Evolutionary conservation across 75 land plant species (phyloP).

Genomic region (Pinus taeda): DNA sequence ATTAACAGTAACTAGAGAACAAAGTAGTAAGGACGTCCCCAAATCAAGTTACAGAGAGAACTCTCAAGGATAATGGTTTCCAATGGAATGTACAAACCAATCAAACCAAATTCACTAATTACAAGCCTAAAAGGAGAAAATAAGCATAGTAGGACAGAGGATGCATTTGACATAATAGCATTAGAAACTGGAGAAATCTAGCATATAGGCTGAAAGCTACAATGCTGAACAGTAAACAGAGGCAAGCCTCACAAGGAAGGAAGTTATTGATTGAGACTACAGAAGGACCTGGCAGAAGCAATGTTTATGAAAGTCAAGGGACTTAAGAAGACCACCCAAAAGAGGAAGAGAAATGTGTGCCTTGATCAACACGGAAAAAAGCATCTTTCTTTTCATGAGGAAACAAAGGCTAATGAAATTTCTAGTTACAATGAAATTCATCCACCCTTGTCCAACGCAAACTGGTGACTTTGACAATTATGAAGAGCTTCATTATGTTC

Average conservation of each 20-base stretch:
- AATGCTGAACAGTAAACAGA: not conserved
- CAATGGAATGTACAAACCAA: slow-evolving; percentile 5
- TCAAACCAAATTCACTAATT: slow-evolving; percentile 3
- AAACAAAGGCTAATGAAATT: slow-evolving; percentile 7
- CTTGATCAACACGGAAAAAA: not conserved
- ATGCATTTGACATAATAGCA: not conserved
- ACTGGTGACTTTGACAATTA: not conserved
- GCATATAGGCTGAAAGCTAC: slow-evolving; percentile 2
- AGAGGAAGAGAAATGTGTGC: slow-evolving; percentile 4
- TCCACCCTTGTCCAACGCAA: slow-evolving; percentile 1
- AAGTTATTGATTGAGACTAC: slow-evolving; percentile 4
- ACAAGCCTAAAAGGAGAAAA: not conserved
- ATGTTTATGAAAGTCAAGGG: not conserved
- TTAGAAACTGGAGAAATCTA: not conserved
- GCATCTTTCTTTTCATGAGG: not conserved
- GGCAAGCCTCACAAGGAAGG: not conserved
- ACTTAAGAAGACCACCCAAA: not conserved
- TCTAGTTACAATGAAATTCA: not conserved
- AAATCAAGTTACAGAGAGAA: not conserved
- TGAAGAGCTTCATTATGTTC: not conserved
- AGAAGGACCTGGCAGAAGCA: not conserved
- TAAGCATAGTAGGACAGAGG: not conserved
- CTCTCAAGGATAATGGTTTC: not conserved
- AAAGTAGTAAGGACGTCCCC: not conserved
- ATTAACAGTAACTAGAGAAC: slow-evolving; percentile 5